Conservation (phyloP, 2,329 filamentous ascomycete genomes). For the Pseudogymnoascus sp. region DNA sequence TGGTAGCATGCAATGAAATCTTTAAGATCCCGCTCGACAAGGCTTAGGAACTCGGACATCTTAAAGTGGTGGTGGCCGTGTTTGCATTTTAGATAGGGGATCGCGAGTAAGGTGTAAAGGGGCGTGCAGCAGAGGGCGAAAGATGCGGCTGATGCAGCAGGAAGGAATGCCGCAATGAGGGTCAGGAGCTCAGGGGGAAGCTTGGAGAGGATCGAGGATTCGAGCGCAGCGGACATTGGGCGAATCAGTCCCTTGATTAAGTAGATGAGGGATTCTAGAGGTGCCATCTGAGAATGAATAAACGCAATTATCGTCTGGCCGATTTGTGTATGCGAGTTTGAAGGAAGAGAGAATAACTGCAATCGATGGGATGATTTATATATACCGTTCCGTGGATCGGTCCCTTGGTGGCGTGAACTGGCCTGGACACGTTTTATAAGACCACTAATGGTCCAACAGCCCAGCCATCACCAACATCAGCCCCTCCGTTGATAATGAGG, state of each 20-base stretch:
- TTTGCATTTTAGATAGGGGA: background rate
- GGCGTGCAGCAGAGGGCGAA: background rate
- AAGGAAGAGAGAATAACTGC: too few species aligned
- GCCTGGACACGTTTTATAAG: background rate
- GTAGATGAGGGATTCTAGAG: background rate
- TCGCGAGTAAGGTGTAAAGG: background rate
- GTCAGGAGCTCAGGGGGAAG: background rate
- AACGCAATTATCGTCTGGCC: background rate
- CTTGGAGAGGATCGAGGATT: background rate
- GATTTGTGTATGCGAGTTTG: too few species aligned
- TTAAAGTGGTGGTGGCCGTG: background rate
- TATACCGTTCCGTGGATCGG: background rate
- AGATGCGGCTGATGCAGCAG: background rate
- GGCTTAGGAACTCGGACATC: background rate
- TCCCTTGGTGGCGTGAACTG: background rate
- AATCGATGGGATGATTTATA: background rate
- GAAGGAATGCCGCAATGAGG: background rate
- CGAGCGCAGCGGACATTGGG: background rate
- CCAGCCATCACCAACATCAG: slow-evolving; percentile 38
- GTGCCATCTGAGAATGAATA: background rate
- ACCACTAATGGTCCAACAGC: background rate
- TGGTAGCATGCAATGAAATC: background rate
- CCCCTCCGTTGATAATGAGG: too few species aligned
- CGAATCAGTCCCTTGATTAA: background rate
- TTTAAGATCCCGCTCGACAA: background rate